Percentiles rank a stretch among this genome's conserved stretches.
phyloP scores from a whole-genome alignment of 2,329 filamentous ascomycete genomes.

The Torrubiella hemipterigena region DNA sequence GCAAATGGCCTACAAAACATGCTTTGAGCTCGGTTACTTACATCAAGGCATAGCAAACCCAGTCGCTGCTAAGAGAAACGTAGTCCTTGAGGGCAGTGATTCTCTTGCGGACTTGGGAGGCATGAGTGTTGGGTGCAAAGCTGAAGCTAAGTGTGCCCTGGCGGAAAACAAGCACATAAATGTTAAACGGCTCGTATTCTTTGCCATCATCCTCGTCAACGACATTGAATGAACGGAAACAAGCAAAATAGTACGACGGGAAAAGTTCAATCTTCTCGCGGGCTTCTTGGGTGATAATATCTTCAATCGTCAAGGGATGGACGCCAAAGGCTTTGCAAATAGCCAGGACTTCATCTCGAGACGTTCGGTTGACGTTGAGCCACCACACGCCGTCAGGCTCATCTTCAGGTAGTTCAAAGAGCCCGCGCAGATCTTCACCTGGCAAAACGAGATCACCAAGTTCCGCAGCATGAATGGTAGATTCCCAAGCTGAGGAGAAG shows the following conservation, averaged over 20 bases:
- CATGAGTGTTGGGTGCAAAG: slow-evolving; percentile 78
- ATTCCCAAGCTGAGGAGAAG: slow-evolving; percentile 90
- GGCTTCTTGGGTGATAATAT: slow-evolving; percentile 89
- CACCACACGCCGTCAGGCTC: slow-evolving; percentile 85
- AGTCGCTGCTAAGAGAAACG: slow-evolving; percentile 86
- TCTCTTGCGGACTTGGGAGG: slow-evolving; percentile 77
- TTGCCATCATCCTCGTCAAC: slow-evolving; percentile 67
- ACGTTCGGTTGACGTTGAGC: slow-evolving; percentile 87
- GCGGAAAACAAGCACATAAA: slow-evolving; percentile 93
- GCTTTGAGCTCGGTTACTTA: slow-evolving; percentile 29
- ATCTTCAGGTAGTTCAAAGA: slow-evolving; percentile 59
- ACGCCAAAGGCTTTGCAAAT: slow-evolving; percentile 93
- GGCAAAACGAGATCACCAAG: slow-evolving; percentile 81
- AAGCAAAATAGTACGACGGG: slow-evolving; percentile 95
- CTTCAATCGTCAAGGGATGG: slow-evolving; percentile 89
- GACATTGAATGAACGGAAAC: slow-evolving; percentile 81
- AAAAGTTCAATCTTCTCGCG: slow-evolving; percentile 98
- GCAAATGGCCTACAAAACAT: slow-evolving; percentile 3
- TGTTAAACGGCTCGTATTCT: slow-evolving; percentile 88
- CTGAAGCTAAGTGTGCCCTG: slow-evolving; percentile 93
- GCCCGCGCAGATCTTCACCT: slow-evolving; percentile 76
- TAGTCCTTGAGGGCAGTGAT: slow-evolving; percentile 92
- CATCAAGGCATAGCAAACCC: slow-evolving; percentile 98
- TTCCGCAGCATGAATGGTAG: slow-evolving; percentile 82
- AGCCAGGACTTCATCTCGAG: slow-evolving; percentile 73